Evolutionary conservation across 83 land plant genomes (phyloP).

Genomic region (Picea abies): DNA sequence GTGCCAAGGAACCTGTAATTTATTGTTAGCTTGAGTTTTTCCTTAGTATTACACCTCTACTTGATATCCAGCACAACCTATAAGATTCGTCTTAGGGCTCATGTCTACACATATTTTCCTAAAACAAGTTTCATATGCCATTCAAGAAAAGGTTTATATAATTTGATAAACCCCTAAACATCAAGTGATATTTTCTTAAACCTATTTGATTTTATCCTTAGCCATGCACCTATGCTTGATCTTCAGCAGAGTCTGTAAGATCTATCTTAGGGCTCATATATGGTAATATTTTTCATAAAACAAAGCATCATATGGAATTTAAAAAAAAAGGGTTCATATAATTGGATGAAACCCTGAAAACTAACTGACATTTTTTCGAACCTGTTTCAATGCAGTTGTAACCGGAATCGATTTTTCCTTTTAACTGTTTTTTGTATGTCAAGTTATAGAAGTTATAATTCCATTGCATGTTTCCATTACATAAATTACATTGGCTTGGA

Average conservation of each 20-base stretch:
- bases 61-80: too few species aligned
- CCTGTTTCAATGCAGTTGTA: not conserved
- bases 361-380: not conserved
- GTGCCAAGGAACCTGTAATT: too few species aligned
- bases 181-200: not conserved
- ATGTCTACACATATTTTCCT: not conserved
- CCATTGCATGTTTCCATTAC: not conserved
- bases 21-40: too few species aligned
- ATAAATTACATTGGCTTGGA: conserved; percentile 22
- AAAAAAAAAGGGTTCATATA: too few species aligned
- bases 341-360: too few species aligned
- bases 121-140: not conserved
- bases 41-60: too few species aligned
- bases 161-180: not conserved
- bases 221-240: too few species aligned
- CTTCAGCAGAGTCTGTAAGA: too few species aligned
- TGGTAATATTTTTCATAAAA: too few species aligned
- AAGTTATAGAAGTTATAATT: not conserved
- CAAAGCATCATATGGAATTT: too few species aligned
- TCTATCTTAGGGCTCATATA: too few species aligned
- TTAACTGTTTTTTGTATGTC: not conserved
- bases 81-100: too few species aligned
- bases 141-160: not conserved
- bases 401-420: not conserved
- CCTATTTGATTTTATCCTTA: not conserved